Evolutionary conservation across 78 protist genomes (phyloP).

Genomic region (Monosiga brevicollis): DNA sequence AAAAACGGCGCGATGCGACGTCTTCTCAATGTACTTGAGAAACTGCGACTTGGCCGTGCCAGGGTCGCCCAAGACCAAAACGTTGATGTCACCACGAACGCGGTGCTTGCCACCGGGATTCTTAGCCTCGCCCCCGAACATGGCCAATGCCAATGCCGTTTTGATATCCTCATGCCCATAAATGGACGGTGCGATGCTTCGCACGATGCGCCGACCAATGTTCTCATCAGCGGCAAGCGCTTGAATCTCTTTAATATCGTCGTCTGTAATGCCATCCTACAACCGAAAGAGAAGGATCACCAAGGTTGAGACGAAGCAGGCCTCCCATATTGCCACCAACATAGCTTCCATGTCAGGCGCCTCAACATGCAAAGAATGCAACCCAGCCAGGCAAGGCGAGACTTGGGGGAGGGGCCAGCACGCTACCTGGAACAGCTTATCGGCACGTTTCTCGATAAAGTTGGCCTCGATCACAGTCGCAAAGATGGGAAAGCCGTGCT

Average conservation of each 20-base stretch:
- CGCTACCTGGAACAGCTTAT: not conserved
- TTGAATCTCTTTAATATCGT: not conserved
- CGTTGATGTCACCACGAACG: conserved; percentile 98
- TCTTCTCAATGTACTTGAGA: conserved; percentile 87
- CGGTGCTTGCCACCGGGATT: conserved; percentile 52
- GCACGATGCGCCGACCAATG: conserved; percentile 57
- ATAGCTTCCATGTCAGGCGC: too few relatives aligned
- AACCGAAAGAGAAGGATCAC: not conserved
- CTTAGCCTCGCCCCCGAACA: conserved; percentile 93
- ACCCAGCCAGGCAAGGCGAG: too few relatives aligned
- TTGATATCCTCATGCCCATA: conserved; percentile 96
- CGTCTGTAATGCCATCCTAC: not conserved
- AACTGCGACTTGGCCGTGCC: conserved; percentile 98
- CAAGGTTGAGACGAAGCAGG: too few relatives aligned
- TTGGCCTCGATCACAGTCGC: conserved; percentile 94
- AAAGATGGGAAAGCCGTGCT: conserved; percentile 95
- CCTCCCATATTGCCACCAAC: too few relatives aligned
- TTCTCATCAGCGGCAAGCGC: conserved; percentile 52
- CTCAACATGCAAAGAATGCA: too few relatives aligned
- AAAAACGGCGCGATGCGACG: conserved; percentile 92
- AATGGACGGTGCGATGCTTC: conserved; percentile 95
- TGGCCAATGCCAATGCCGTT: conserved; percentile 82
- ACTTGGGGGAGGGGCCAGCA: too few relatives aligned
- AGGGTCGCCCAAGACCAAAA: conserved; percentile 98
- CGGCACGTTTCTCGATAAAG: conserved; percentile 34